Base-by-base conservation (phyloP, 768 basidiomycete species). In the Gymnopilus junonius region DNA sequence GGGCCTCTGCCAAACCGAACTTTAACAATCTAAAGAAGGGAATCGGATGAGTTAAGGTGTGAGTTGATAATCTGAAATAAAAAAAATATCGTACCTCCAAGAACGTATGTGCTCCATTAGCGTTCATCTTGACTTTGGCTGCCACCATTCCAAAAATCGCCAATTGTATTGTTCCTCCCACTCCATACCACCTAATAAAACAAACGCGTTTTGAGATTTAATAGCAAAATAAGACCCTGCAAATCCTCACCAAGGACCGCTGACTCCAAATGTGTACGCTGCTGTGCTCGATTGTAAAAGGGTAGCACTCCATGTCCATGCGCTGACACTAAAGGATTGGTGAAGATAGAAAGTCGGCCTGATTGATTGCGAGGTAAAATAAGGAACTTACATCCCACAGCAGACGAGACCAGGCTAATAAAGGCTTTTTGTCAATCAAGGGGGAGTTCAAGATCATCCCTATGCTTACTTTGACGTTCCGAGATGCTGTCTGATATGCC, bases 281-380 rank as follows among this genome's bases (percentile, higher is more conserved):
- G 80, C 83, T 0, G 83, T 84, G 55, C 82, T 81, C 1, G 83
- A 84, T 61, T 83, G 83, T n/a, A 85, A 75, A 14, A 85, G 75
- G 0, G 84, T 85, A 1, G 84, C 84, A 54, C 83, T 84, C 84
- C 83, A 85, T 12, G 84, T 86, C 84, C 83, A 84, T 0, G 84
- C 84, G 58, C 82, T 82, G 8, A 84, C 82, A 56, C 81, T 82
- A 51, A 21, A 17, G 2, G 11, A n/a, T 35, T 21, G 46, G 25
- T 29, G n/a, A n/a, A n/a, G n/a, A n/a, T n/a, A n/a, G 50, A 29
- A 17, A 12, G 27, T 17, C 54, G 32, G 25, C 37, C 54, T 58
- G 35, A 23, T 29, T 60, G 27, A 42, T 20, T 40, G 25, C 15
- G 48, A 42, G 32, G 45, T 23, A 31, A 34, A 62, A 48, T 29